These are phyloP conservation scores for Ilyonectria destructans DNA, from an alignment of 2,329 filamentous ascomycete species.

Conservation along the genomic window DNA sequence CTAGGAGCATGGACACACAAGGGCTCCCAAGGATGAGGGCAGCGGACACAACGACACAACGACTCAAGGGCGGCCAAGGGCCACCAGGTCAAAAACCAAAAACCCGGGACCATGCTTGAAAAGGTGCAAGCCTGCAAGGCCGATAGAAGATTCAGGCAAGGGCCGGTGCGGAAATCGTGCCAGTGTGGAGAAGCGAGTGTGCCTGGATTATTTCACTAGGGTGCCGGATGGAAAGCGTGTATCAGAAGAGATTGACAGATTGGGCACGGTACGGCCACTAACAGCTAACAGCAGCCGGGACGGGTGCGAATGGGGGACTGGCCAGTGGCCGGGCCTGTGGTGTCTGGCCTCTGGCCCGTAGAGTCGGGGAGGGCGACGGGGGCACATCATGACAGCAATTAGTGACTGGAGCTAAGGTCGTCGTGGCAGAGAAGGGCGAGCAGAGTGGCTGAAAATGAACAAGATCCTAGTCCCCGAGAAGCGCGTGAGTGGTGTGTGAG, in stretches of 20 bases:
- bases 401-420: constrained; percentile 30
- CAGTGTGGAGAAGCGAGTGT: constrained; percentile 60
- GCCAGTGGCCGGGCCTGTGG: constrained; percentile 11
- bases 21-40: constrained; percentile 25
- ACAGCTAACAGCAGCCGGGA: constrained; percentile 28
- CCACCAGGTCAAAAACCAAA: constrained; percentile 34
- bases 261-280: constrained; percentile 33
- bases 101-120: constrained; percentile 38
- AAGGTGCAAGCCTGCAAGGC: constrained; percentile 24
- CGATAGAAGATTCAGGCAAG: constrained; percentile 42
- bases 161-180: constrained; percentile 42
- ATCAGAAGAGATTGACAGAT: constrained; percentile 60
- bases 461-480: constrained; percentile 37
- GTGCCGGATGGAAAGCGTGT: constrained; percentile 54
- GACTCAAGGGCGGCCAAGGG: constrained; percentile 15
- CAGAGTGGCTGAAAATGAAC: constrained; percentile 43
- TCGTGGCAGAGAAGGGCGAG: constrained; percentile 32
- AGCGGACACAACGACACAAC: constrained; percentile 27
- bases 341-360: constrained; percentile 29
- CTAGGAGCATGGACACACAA: constrained; percentile 22
- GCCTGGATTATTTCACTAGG: constrained; percentile 62
- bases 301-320: constrained; percentile 22
- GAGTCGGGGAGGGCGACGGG: constrained; percentile 24
- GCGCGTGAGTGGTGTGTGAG: constrained; percentile 34
- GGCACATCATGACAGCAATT: constrained; percentile 23